Conservation (phyloP, 192 early-diverging fungal genomes). For the Coemansia biformis region DNA sequence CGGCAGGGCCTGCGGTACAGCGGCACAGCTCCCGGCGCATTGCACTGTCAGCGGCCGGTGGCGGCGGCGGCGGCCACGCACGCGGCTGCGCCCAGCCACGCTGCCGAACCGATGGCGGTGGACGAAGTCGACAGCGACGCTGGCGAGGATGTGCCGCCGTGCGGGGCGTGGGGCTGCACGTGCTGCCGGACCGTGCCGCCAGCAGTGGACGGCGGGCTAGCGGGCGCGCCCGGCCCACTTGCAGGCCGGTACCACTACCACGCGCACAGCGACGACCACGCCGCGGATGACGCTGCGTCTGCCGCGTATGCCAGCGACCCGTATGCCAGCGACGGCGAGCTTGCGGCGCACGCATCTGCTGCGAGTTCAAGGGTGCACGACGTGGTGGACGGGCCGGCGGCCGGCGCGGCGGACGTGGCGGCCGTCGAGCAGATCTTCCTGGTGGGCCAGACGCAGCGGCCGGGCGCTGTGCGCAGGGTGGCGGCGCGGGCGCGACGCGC, state of each 20-base stretch:
- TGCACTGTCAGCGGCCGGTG: constrained; percentile 5
- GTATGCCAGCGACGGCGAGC: constrained; percentile 8
- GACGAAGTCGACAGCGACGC: constrained; percentile 7
- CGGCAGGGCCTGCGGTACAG: constrained; percentile 5
- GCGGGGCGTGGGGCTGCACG: constrained; percentile 10
- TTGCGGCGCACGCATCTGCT: too few relatives aligned
- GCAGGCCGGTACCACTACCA: too few relatives aligned
- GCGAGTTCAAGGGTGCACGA: too few relatives aligned
- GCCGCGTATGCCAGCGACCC: constrained; percentile 15
- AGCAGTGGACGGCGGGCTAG: constrained; percentile 8
- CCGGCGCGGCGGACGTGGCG: constrained; percentile 17
- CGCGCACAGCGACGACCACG: too few relatives aligned
- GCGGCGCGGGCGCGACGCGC: constrained; percentile 23
- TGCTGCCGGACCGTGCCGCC: constrained; percentile 2
- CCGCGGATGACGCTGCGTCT: too few relatives aligned
- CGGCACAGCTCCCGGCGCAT: too few relatives aligned
- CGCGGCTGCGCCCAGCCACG: constrained; percentile 3
- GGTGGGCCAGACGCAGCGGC: constrained; percentile 28
- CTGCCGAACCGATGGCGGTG: neutral
- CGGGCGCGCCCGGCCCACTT: too few relatives aligned
- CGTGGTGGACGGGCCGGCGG: neutral
- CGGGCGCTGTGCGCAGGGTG: neutral
- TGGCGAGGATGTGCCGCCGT: constrained; percentile 1
- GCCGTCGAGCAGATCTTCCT: constrained; percentile 33
- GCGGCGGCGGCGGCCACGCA: constrained; percentile 3